Percentiles rank a stretch among this genome's conserved stretches.
Conservation (phyloP, 1,284 basidiomycete species). For the Irpex sp. region DNA sequence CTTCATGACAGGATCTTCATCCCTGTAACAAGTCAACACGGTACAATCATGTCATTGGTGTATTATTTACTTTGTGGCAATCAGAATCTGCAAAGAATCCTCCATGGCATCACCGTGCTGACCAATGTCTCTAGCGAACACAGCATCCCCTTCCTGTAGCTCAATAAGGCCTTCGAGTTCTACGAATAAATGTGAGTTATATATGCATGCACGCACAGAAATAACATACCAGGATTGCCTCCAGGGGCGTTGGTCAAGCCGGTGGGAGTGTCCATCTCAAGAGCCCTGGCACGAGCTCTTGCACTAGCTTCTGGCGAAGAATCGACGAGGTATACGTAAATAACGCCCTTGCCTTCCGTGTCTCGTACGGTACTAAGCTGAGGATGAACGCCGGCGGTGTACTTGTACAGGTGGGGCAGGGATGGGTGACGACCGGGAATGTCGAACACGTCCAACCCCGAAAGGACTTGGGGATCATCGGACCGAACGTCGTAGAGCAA, state of each 20-base stretch:
- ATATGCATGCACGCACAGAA: not conserved
- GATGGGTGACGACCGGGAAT: no score
- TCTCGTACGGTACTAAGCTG: no score
- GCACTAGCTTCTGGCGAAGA: not conserved
- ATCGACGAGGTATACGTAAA: not conserved
- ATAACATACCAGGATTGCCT: not conserved
- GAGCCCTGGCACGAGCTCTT: not conserved
- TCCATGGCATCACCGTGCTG: not conserved
- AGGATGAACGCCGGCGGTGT: no score
- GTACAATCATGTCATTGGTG: not conserved
- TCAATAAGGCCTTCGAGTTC: not conserved
- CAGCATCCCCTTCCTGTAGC: not conserved
- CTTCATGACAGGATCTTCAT: not conserved
- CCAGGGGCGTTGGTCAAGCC: not conserved
- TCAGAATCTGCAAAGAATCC: not conserved
- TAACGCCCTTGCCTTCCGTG: no score
- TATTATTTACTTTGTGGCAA: not conserved
- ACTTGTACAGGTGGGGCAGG: no score
- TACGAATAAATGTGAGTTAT: not conserved
- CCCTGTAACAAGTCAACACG: not conserved
- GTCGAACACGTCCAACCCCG: no score
- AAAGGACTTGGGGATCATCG: no score
- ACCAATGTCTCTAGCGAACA: not conserved
- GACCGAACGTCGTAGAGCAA: no score
- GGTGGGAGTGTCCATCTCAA: not conserved